phyloP scores from a whole-genome alignment of 371 early-diverging fungal species.

The Actinomortierella ambigua region DNA sequence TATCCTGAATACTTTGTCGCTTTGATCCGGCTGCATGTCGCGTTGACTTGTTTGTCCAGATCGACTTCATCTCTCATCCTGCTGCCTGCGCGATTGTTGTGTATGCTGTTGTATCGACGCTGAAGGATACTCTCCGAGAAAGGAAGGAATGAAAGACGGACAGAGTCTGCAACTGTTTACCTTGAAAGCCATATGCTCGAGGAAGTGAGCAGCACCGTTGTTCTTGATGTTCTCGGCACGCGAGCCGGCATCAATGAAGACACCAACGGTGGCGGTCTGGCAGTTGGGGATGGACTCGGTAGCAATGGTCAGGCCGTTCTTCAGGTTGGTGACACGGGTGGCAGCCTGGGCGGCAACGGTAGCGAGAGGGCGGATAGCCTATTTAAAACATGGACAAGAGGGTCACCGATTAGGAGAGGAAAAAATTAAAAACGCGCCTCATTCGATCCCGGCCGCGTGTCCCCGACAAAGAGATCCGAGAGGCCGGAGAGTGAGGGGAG shows the following conservation, averaged over 20 bases:
- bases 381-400: neutral
- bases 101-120: no score
- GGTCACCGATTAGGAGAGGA: no score
- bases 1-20: no score
- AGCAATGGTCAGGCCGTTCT: slow-evolving; percentile 96
- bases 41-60: no score
- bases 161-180: slow-evolving; percentile 50
- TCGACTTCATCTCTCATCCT: no score
- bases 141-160: neutral
- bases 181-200: slow-evolving; percentile 99
- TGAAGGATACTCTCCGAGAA: no score
- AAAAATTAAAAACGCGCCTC: neutral
- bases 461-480: no score
- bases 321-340: slow-evolving; percentile 80
- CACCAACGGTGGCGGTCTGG: slow-evolving; percentile 97
- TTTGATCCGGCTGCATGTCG: no score
- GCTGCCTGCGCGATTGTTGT: no score
- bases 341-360: slow-evolving; percentile 57
- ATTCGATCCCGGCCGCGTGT: no score
- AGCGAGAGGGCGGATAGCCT: slow-evolving; percentile 64
- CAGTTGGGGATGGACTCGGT: slow-evolving; percentile 91
- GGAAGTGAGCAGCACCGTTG: slow-evolving; percentile 97
- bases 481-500: no score
- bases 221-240: slow-evolving; percentile 88
- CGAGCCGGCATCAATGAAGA: slow-evolving; percentile 98